Base-by-base conservation (phyloP, 1,284 basidiomycete genomes). In the Sanghuangporus weigelae region DNA sequence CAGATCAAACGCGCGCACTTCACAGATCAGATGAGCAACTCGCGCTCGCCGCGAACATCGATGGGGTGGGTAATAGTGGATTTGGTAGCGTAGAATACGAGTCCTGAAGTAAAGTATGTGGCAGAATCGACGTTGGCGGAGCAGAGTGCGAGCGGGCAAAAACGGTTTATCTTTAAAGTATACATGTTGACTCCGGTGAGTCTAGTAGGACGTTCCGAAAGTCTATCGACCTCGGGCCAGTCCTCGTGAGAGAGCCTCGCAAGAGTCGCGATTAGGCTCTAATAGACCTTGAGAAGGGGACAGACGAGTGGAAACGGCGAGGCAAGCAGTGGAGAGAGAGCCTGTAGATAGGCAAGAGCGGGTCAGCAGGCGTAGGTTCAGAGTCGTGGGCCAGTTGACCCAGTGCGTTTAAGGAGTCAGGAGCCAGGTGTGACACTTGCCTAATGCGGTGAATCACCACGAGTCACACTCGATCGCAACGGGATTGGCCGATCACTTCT, bases 141-240 rank as follows among this genome's bases (percentile, higher is more conserved):
- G 49, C 21, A 46, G 49, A 14, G 57, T 16, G 54, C 26, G 54
- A 59, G 48, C 55, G 54, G 63, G 50, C 60, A 38, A 40, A 59
- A 58, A 62, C 60, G 56, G 50, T 65, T 65, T 54, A 65, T 58
- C 11, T 48, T 54, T 38, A 62, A n/a, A 23, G 39, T 36, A 49
- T 57, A 62, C 63, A 65, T 65, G 42, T 65, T 65, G 63, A 65
- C 60, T 62, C 60, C 38, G 42, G 40, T 31, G 63, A 65, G 63
- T 61, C 60, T 36, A 55, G 56, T 23, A 49, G 54, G 59, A 64
- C 63, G 58, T 23, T 58, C 60, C 63, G 63, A 65, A 31, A 62
- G 59, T 59, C 60, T n/a, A 50, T 21, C 16, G 60, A 62, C 59
- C 53, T 54, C 60, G 55, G 63, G 63, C 36, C 14, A 54, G 63